These are phyloP conservation scores for Hypoxylon sp. DNA, from an alignment of 2,329 filamentous ascomycete genomes.

Conservation along the genomic window DNA sequence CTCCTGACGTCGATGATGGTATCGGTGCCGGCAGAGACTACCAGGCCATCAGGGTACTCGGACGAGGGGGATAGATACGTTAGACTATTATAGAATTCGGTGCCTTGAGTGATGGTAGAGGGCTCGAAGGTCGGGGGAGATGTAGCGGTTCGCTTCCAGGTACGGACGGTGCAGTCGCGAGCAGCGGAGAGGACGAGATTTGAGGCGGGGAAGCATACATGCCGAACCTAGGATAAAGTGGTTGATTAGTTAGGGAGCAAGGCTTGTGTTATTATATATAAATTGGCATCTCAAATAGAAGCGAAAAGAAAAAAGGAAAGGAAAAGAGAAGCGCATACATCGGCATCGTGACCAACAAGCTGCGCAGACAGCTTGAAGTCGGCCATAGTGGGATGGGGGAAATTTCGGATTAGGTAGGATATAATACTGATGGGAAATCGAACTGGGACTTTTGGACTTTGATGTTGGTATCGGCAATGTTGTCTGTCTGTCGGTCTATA, in stretches of 20 bases:
- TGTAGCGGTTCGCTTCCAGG: constrained; percentile 77
- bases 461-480: too few species aligned
- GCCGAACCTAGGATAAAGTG: constrained; percentile 75
- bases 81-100: constrained; percentile 87
- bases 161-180: constrained; percentile 86
- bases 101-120: constrained; percentile 79
- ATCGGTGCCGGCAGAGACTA: constrained; percentile 90
- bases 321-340: constrained; percentile 67
- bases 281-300: not conserved
- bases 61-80: constrained; percentile 76
- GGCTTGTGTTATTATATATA: too few species aligned
- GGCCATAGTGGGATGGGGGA: constrained; percentile 61
- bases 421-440: too few species aligned
- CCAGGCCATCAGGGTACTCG: constrained; percentile 77
- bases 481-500: too few species aligned
- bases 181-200: constrained; percentile 84
- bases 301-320: constrained; percentile 4
- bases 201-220: constrained; percentile 78
- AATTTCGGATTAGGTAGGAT: not conserved
- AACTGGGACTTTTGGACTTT: too few species aligned
- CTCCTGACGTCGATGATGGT: constrained; percentile 90
- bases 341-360: constrained; percentile 87
- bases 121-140: constrained; percentile 77
- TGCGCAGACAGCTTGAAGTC: constrained; percentile 95
- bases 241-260: constrained; percentile 7